Conservation (phyloP, 306 rosid species). For the Ceratonia siliqua region DNA sequence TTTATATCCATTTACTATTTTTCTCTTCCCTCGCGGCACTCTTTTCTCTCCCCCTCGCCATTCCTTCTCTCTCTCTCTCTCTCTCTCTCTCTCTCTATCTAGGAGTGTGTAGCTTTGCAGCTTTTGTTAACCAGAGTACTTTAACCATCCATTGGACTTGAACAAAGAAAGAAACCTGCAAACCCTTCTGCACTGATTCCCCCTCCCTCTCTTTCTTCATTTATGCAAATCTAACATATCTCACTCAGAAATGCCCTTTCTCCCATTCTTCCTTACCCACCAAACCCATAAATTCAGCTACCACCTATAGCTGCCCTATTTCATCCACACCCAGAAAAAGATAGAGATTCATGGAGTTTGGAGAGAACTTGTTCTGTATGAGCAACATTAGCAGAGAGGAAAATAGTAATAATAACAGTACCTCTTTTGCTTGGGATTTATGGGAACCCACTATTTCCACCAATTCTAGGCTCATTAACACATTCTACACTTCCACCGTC, state of each 20-base stretch:
- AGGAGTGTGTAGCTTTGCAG: conserved; percentile 32
- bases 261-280: conserved; percentile 23
- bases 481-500: conserved; percentile 1
- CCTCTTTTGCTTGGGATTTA: conserved; percentile 49
- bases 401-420: conserved; percentile 33
- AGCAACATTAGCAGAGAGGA: conserved; percentile 47
- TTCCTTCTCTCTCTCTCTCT: neutral
- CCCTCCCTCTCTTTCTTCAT: conserved; percentile 14
- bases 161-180: conserved; percentile 8
- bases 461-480: conserved; percentile 32
- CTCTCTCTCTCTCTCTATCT: neutral
- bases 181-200: neutral
- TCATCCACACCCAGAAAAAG: neutral
- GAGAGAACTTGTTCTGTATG: conserved; percentile 61
- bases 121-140: conserved; percentile 31
- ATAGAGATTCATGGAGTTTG: conserved; percentile 50
- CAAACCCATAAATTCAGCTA: neutral
- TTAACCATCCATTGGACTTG: conserved; percentile 29
- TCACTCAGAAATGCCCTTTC: conserved; percentile 15
- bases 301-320: neutral
- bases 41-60: neutral
- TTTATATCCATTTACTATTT: too few relatives aligned
- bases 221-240: conserved; percentile 18
- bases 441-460: conserved; percentile 49
- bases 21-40: too few relatives aligned